These are phyloP conservation scores for Malassezia yamatoensis DNA, from an alignment of 1,284 basidiomycete species.

Conservation along the genomic window DNA sequence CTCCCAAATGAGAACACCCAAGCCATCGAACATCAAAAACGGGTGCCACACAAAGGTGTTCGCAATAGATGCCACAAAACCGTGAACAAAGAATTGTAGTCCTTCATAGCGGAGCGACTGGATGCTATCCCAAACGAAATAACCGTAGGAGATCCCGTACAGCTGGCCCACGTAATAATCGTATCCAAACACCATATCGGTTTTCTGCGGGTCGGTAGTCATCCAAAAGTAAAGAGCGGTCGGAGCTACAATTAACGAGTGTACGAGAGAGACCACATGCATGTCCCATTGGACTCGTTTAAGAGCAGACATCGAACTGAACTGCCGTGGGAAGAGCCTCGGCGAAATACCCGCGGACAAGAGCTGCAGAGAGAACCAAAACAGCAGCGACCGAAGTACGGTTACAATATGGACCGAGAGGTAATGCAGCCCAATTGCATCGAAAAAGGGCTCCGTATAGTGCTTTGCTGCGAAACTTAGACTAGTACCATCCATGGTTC, in stretches of 20 bases:
- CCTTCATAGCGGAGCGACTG: constrained; percentile 45
- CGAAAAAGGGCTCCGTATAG: constrained; percentile 14
- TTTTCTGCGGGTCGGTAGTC: constrained; percentile 20
- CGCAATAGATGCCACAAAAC: constrained; percentile 40
- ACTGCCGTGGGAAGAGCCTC: constrained; percentile 35
- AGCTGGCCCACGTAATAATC: constrained; percentile 28
- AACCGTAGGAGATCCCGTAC: constrained; percentile 41
- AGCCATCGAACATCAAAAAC: constrained; percentile 48
- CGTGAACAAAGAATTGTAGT: constrained; percentile 48
- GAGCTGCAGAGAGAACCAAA: constrained; percentile 42
- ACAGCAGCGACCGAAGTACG: constrained; percentile 31
- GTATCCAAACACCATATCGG: constrained; percentile 42
- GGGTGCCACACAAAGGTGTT: constrained; percentile 44
- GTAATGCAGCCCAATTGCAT: constrained; percentile 29
- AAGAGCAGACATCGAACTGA: constrained; percentile 29
- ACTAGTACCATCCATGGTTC: too few species aligned
- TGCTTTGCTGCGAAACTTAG: too few species aligned
- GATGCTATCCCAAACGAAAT: constrained; percentile 45
- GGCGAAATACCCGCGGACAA: constrained; percentile 39
- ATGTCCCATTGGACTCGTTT: constrained; percentile 48
- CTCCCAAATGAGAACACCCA: constrained; percentile 48
- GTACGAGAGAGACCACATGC: constrained; percentile 44
- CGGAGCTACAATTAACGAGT: constrained; percentile 34
- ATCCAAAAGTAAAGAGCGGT: constrained; percentile 29
- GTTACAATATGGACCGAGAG: constrained; percentile 37